Percentiles rank a stretch among this genome's conserved stretches.
These are phyloP conservation scores for Ustilaginoidea virens DNA, from an alignment of 2,329 filamentous ascomycete species.

Conservation along the genomic window DNA sequence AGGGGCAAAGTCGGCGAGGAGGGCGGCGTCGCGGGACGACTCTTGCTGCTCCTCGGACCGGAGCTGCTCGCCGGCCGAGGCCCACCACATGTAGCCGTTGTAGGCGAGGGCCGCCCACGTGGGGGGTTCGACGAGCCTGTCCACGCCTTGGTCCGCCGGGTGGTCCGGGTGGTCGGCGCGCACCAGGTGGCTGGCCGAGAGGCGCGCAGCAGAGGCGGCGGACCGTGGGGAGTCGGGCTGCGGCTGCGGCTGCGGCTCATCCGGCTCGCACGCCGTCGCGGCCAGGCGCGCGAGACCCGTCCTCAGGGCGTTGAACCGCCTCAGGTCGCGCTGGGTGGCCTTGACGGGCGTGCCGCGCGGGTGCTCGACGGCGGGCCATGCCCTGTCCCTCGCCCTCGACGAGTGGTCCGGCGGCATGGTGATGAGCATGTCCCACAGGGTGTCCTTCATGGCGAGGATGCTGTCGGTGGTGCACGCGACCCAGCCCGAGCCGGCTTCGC, in stretches of 20 bases:
- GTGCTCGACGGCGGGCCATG: conserved; percentile 64
- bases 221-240: conserved; percentile 14
- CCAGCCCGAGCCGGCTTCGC: conserved; percentile 52
- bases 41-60: conserved; percentile 46
- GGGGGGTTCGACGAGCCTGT: conserved; percentile 43
- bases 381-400: conserved; percentile 39
- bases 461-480: conserved; percentile 93
- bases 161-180: no score
- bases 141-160: conserved; percentile 34
- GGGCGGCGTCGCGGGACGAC: conserved; percentile 33
- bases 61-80: conserved; percentile 60
- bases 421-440: conserved; percentile 80
- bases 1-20: conserved; percentile 36
- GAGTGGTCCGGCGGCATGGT: conserved; percentile 55
- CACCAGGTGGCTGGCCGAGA: conserved; percentile 12
- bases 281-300: conserved; percentile 40
- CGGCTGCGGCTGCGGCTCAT: neutral
- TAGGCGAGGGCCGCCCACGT: conserved; percentile 66
- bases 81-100: conserved; percentile 81
- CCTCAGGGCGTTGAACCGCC: conserved; percentile 58
- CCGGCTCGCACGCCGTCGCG: conserved; percentile 10
- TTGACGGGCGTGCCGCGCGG: conserved; percentile 51
- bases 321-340: conserved; percentile 80
- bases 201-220: conserved; percentile 11
- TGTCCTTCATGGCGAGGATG: conserved; percentile 72